These are phyloP conservation scores for Wickerhamiella bombiphila DNA, from an alignment of 805 yeast species.

Conservation along the genomic window DNA sequence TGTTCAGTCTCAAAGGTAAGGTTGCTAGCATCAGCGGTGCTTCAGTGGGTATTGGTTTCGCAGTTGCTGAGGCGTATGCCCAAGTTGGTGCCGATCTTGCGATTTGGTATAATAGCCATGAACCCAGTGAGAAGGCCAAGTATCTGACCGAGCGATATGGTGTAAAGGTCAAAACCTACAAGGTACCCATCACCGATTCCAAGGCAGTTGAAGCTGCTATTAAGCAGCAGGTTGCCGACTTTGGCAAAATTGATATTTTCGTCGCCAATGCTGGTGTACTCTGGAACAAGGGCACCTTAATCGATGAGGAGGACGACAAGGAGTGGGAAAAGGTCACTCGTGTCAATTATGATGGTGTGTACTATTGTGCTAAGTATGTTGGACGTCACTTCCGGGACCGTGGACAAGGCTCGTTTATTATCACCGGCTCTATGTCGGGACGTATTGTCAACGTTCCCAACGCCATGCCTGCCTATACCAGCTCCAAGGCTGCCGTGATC, in stretches of 20 bases:
- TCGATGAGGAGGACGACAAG: slow-evolving; percentile 33
- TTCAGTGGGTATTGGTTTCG: slow-evolving; percentile 73
- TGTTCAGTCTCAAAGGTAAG: slow-evolving; percentile 38
- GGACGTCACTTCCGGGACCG: slow-evolving; percentile 65
- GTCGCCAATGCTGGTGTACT: slow-evolving; percentile 88
- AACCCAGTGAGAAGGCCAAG: slow-evolving; percentile 47
- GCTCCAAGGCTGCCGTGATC: slow-evolving; percentile 70
- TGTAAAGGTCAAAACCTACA: slow-evolving; percentile 48
- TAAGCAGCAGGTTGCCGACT: slow-evolving; percentile 42
- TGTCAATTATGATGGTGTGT: slow-evolving; percentile 68
- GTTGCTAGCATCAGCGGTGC: slow-evolving; percentile 76
- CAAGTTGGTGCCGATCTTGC: slow-evolving; percentile 84
- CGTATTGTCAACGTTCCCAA: slow-evolving; percentile 80
- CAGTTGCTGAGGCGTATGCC: slow-evolving; percentile 69
- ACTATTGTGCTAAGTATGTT: slow-evolving; percentile 61
- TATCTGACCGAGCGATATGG: slow-evolving; percentile 41
- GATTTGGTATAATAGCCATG: slow-evolving; percentile 46
- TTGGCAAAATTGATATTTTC: slow-evolving; percentile 68
- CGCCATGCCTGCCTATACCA: slow-evolving; percentile 71
- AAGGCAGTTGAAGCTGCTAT: slow-evolving; percentile 38
- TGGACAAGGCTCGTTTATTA: slow-evolving; percentile 62
- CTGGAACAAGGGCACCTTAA: slow-evolving; percentile 55
- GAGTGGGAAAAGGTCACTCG: slow-evolving; percentile 63
- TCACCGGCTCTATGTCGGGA: slow-evolving; percentile 85
- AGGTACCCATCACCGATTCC: slow-evolving; percentile 39